Evolutionary conservation across 2,329 filamentous ascomycete species (phyloP).

Genomic region (Ceratocystiopsis brevicomis): DNA sequence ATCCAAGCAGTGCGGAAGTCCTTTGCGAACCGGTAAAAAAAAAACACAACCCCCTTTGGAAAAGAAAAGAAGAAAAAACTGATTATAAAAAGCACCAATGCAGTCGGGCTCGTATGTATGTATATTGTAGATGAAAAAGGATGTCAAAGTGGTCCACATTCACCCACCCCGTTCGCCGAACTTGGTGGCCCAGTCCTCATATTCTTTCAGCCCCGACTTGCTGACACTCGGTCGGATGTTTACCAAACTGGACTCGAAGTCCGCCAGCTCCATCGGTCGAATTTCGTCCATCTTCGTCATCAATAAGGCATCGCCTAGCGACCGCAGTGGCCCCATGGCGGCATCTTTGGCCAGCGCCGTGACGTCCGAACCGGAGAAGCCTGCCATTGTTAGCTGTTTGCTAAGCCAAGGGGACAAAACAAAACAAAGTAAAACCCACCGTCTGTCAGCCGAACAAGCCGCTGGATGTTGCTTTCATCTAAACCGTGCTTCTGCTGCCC

Average conservation of each 20-base stretch:
- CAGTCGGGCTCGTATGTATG: background rate
- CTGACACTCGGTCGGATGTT: slow-evolving; percentile 85
- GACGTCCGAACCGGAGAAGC: slow-evolving; percentile 95
- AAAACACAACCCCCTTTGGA: background rate
- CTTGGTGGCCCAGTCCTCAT: slow-evolving; percentile 84
- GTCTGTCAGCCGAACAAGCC: slow-evolving; percentile 63
- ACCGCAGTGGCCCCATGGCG: slow-evolving; percentile 86
- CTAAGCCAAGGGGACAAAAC: slow-evolving; percentile 1
- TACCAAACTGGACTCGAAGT: slow-evolving; percentile 67
- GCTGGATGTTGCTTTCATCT: slow-evolving; percentile 48
- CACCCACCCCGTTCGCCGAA: slow-evolving; percentile 84
- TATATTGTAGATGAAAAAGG: background rate
- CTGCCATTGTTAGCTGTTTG: slow-evolving; percentile 24
- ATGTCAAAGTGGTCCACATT: slow-evolving; percentile 1
- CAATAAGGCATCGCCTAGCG: slow-evolving; percentile 72
- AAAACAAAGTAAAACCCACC: slow-evolving; percentile 34
- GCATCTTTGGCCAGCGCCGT: slow-evolving; percentile 94
- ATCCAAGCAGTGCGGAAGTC: too few species aligned
- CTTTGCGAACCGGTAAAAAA: background rate
- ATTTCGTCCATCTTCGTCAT: slow-evolving; percentile 92
- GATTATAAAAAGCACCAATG: background rate
- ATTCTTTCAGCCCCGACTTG: slow-evolving; percentile 64
- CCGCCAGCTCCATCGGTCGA: slow-evolving; percentile 59
- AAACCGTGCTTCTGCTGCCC: slow-evolving; percentile 76
- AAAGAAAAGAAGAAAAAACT: background rate